phyloP scores from a whole-genome alignment of 1,139 yeast genomes.

The Suhomyces bokatorum region DNA sequence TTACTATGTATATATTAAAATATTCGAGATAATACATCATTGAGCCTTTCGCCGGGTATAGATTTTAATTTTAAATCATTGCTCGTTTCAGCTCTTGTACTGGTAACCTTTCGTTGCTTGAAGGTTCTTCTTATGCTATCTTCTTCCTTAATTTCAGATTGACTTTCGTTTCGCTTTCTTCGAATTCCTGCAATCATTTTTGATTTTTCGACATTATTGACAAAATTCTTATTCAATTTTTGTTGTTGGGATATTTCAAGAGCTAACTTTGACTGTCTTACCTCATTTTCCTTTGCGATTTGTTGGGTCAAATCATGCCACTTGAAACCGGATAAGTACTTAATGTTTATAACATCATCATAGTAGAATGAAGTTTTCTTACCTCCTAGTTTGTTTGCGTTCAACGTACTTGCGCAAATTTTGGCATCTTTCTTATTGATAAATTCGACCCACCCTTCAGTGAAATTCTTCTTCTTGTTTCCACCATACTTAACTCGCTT shows the following conservation, averaged over 20 bases:
- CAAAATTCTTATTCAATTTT: constrained; percentile 78
- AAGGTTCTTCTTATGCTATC: constrained; percentile 52
- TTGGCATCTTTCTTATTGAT: constrained; percentile 82
- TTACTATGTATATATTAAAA: constrained; percentile 14
- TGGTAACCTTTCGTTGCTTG: constrained; percentile 62
- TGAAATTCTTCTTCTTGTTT: constrained; percentile 83
- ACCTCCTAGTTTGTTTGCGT: constrained; percentile 90
- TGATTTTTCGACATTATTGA: constrained; percentile 81
- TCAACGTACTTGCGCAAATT: constrained; percentile 79
- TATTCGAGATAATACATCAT: constrained; percentile 44
- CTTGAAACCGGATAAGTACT: constrained; percentile 86
- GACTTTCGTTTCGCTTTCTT: constrained; percentile 49
- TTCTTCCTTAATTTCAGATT: constrained; percentile 11
- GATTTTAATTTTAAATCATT: constrained; percentile 45
- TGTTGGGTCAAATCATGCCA: constrained; percentile 96
- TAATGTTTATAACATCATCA: constrained; percentile 90
- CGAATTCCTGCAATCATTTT: constrained; percentile 71
- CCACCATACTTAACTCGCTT: constrained; percentile 85
- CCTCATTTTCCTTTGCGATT: constrained; percentile 85
- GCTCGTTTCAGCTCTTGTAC: constrained; percentile 65
- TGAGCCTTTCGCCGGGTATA: constrained; percentile 46
- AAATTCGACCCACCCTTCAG: constrained; percentile 98
- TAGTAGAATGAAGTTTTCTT: constrained; percentile 89
- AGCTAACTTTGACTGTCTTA: constrained; percentile 82
- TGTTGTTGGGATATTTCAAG: constrained; percentile 89